Base-by-base conservation (phyloP, 257 asterid species). In the Primulina tabacum region DNA sequence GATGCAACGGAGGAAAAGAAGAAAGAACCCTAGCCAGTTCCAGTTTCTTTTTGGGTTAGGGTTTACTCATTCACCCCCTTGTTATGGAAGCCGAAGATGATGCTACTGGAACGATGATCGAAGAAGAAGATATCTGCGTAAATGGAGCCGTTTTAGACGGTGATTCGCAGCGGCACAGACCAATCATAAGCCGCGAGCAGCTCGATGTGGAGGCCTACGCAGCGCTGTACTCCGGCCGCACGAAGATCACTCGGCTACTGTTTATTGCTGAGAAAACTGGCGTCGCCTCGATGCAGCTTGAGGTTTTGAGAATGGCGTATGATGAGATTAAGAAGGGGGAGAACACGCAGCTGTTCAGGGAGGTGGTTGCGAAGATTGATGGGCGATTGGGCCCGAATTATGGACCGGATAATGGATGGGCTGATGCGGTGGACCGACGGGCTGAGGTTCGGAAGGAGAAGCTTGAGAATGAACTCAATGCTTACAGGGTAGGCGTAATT, bases 321-420 rank as follows among this genome's bases (percentile, higher is more conserved):
- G 98, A 91, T 64, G 99, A 89, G 88, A 79, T 91, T 67, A 94
- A 91, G 82, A 91, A 88, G 81, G 97, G 99, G 20, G 97, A 94
- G 76, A 88, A 94, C 77, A 85, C 98, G 61, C 90, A 83, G 83
- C 68, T 94, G 62, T 88, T 84, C 69, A 78, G 92, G 56, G 96
- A 94, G 73, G 95, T 89, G 65, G 88, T 87, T n/a, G 81, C 77
- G 62, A 94, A 84, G 86, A 86, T 94, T 60, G 87, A 75, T 65
- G 96, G 96, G 4, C 82, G 90, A 10, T 70, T 94, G 81, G 96
- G 99, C 1, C 85, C 92, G 5, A 70, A 68, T 58, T 94, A 91
- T 30, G 90, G 84, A 4, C 64, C 75, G 71, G 97, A 91, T 74
- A 26, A 70, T 47, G 81, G 83, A 32, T 94, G 99, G 99, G 77